Evolutionary conservation across 768 basidiomycete genomes (phyloP), one percentile per base, ranked within the genome.

Genomic region (Clitopilus hobsonii): DNA sequence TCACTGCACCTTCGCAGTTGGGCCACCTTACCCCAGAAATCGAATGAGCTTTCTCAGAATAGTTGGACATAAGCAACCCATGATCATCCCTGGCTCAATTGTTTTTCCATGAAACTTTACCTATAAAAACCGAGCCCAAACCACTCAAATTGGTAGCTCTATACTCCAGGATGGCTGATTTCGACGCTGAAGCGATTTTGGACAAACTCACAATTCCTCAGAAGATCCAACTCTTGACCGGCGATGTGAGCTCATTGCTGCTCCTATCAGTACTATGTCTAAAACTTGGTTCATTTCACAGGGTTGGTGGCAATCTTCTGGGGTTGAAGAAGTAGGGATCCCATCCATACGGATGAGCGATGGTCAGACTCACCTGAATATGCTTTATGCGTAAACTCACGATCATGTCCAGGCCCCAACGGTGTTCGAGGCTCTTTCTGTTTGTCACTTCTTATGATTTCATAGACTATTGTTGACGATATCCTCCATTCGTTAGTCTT

Each of bases 271-370:
- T 16, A 7, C 51, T 14, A 20, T 49, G 10, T 25, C 18, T 26
- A 29, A n/a, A 27, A 5, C 14, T 27, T 56, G 11, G 38, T 22
- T 11, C 51, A 11, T 51, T 18, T 49, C 8, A 25, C 55, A 78
- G 77, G 78, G 74, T 38, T 77, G 73, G 76, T 79, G 77, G 78
- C 73, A 77, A 47, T 79, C 78, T 2, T 65, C 74, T 45, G 60
- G 73, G 32, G 58, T 80, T 27, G 72, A 73, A 27, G 71, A 73
- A 30, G 70, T 66, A 32, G 75, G 68, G 0, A 61, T 80, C 3
- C 72, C 70, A 1, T 69, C 77, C 5, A 69, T 79, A 60, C 65
- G 77, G 41, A 68, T 80, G 64, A 78, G 75, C 57, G 78, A 81
- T 62, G 79, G 77, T 76, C 58, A 18, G 59, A 54, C 49, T 32